Evolutionary conservation across 768 basidiomycete species (phyloP).

Genomic region (Floccularia luteovirens): DNA sequence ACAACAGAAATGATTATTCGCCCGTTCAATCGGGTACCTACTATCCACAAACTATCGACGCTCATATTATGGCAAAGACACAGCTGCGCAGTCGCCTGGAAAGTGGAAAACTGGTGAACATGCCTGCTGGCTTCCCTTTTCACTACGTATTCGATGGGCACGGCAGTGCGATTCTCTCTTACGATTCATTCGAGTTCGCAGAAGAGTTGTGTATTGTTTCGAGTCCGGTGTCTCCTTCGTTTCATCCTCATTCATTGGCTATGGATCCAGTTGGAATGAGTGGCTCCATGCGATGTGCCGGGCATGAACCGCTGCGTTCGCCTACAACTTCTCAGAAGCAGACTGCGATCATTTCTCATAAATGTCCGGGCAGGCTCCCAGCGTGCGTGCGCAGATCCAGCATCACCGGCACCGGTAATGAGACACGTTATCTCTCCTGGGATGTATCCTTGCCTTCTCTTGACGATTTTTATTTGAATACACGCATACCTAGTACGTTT

Average conservation of each 20-base stretch:
- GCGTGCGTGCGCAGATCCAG: no score
- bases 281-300: no score
- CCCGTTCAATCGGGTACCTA: no score
- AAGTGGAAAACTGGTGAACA: slow-evolving; percentile 17
- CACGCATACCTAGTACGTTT: no score
- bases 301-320: no score
- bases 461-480: no score
- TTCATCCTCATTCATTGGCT: no score
- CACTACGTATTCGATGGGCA: slow-evolving; percentile 14
- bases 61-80: no score
- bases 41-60: no score
- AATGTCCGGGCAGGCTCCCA: slow-evolving; percentile 5
- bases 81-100: slow-evolving; percentile 23
- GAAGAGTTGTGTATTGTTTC: slow-evolving; percentile 16
- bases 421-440: slow-evolving; percentile 21
- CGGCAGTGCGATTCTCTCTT: slow-evolving; percentile 14
- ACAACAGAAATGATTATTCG: no score
- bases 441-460: slow-evolving; percentile 16
- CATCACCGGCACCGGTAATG: slow-evolving; percentile 7
- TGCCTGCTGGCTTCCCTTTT: slow-evolving; percentile 30
- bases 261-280: no score
- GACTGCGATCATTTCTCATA: slow-evolving; percentile 20
- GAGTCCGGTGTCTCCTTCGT: slow-evolving; percentile 10
- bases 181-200: slow-evolving; percentile 27
- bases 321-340: no score